Base-by-base conservation (phyloP, 306 rosid species). In the Adenanthera pavonina region DNA sequence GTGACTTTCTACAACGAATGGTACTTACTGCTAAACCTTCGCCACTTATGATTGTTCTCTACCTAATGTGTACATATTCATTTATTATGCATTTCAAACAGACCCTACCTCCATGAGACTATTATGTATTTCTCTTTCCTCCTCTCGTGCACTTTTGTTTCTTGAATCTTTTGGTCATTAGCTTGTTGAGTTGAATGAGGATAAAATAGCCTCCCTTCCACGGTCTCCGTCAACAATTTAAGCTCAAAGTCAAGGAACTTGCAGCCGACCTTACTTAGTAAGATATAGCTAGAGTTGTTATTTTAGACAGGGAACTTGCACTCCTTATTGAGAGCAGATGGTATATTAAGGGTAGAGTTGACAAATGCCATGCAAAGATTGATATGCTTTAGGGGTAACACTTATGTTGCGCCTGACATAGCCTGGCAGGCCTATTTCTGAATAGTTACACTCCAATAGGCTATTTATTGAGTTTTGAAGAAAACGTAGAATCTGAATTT, bases 1-100 rank as follows among this genome's bases (percentile, higher is more conserved):
- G 96, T 57, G 77, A 88, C 62, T 95, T 95, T 86, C 90, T 95
- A 85, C 92, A 17, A 64, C 91, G 66, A 81, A 92, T 93, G 99
- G 99, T 95, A 91, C 6, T 73, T 75, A 79, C 43, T 35, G 35
- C 68, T 11, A 14, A 54, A 73, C 34, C 40, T 54, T 60, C 7
- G 61, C 76, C 68, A 16, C 73, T 74, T 56, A 51, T 38, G 14
- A 34, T 36, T 78, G 13, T 54, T 72, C 20, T 67, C 72, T 48
- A 57, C 60, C 66, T 80, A 34, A 47, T 62, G 16, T 57, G 8
- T 3, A 4, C 41, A 13, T 36, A 49, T 69, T 54, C 41, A 59
- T 57, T 30, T 48, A 11, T 74, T 38, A n/a, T 74, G 49, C 36
- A 11, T 54, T 43, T 25, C 49, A 48, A 20, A 8, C 20, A 33